phyloP scores from a whole-genome alignment of 495 filamentous ascomycete genomes.

The Trichocladium uniseriatum region DNA sequence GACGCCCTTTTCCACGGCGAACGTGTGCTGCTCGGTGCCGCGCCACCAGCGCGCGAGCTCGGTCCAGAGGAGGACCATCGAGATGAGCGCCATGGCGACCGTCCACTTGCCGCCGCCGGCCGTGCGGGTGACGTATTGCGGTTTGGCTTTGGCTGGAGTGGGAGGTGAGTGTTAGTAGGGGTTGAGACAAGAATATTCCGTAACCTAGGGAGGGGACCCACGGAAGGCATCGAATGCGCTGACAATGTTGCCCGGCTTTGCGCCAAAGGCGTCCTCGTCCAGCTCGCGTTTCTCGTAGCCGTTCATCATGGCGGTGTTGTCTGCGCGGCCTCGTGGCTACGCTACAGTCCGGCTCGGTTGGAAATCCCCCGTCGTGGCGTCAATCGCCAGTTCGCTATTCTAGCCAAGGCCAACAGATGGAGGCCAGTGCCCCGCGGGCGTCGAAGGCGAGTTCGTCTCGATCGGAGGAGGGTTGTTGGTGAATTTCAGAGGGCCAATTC shows the following conservation, averaged over 20 bases:
- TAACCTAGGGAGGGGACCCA: constrained; percentile 55
- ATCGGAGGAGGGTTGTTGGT: background rate
- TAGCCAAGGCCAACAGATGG: too few relatives aligned
- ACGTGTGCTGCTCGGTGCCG: constrained; percentile 76
- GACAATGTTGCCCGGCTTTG: constrained; percentile 56
- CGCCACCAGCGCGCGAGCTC: constrained; percentile 77
- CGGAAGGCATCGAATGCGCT: constrained; percentile 96
- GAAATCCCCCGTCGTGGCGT: too few relatives aligned
- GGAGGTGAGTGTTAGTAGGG: constrained; percentile 19
- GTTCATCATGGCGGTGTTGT: constrained; percentile 35
- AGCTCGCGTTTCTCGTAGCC: constrained; percentile 40
- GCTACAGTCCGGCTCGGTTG: too few relatives aligned
- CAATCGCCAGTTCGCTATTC: too few relatives aligned
- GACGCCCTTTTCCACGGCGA: constrained; percentile 88
- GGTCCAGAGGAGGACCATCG: constrained; percentile 58
- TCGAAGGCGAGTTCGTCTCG: background rate
- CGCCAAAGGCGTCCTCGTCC: constrained; percentile 70
- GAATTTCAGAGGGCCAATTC: background rate
- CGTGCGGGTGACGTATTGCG: constrained; percentile 76
- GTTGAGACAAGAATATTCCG: too few relatives aligned
- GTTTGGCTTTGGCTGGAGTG: constrained; percentile 78
- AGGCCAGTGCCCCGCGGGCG: background rate
- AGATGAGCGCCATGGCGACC: constrained; percentile 65
- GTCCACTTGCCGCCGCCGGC: constrained; percentile 87
- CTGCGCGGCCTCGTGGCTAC: background rate